phyloP scores from a whole-genome alignment of 1,284 basidiomycete genomes.

The Cryptococcus sp. region DNA sequence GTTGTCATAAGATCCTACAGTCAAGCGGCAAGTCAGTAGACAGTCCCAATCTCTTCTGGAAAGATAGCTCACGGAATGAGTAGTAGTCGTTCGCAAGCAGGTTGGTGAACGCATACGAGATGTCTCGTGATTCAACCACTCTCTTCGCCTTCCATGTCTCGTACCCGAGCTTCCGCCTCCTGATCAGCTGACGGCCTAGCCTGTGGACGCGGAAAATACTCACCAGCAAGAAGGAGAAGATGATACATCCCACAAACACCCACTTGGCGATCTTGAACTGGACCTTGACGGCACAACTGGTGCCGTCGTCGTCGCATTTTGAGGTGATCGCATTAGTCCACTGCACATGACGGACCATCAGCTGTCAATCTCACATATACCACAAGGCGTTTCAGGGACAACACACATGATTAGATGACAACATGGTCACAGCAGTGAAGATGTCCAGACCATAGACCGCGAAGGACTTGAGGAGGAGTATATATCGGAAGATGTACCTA shows the following conservation, averaged over 20 bases:
- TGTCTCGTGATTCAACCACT: constrained; percentile 91
- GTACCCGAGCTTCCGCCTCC: constrained; percentile 62
- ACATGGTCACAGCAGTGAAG: constrained; percentile 94
- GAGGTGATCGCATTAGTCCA: constrained; percentile 90
- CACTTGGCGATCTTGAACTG: constrained; percentile 87
- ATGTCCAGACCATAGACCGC: constrained; percentile 96
- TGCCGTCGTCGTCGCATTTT: constrained; percentile 57
- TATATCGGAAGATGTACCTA: constrained; percentile 87
- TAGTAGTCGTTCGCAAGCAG: constrained; percentile 96
- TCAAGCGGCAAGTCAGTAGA: constrained; percentile 8
- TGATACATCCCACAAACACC: constrained; percentile 97
- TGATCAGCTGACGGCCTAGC: neutral
- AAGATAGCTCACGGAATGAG: constrained; percentile 68
- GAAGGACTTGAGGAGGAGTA: constrained; percentile 89
- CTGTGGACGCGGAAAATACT: constrained; percentile 33
- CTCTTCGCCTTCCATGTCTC: constrained; percentile 88
- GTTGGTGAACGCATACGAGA: constrained; percentile 95
- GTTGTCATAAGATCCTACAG: constrained; percentile 82
- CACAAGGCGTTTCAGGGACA: neutral
- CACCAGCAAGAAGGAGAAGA: constrained; percentile 91
- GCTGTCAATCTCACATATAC: constrained; percentile 5
- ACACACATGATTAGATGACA: constrained; percentile 67
- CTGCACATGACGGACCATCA: constrained; percentile 9
- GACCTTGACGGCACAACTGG: constrained; percentile 70
- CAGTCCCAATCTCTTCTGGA: neutral